Evolutionary conservation across 179 eudicot genomes (phyloP).

Genomic region (Heliamphora pulchella): DNA sequence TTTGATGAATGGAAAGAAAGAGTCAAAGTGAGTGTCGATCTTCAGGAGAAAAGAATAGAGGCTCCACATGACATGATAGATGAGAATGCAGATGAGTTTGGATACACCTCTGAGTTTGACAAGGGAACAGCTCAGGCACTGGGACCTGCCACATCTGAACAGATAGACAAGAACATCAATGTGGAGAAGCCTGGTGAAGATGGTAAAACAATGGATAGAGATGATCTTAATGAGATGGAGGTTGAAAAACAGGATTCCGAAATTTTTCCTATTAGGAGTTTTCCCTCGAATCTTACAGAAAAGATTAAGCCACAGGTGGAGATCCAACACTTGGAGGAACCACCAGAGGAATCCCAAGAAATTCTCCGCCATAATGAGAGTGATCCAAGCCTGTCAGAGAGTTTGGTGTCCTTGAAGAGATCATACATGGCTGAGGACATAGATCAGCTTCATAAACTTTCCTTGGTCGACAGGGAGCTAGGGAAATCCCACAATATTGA

Average conservation of each 20-base stretch:
- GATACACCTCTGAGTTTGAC: constrained; percentile 67
- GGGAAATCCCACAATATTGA: constrained; percentile 39
- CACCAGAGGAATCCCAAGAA: constrained; percentile 31
- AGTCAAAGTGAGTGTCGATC: constrained; percentile 70
- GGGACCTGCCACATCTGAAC: constrained; percentile 87
- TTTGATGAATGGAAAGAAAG: constrained; percentile 95
- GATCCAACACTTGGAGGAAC: constrained; percentile 25
- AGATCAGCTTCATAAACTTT: constrained; percentile 27
- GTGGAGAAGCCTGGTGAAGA: constrained; percentile 53
- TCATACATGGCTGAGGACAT: constrained; percentile 38
- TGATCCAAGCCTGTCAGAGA: constrained; percentile 34
- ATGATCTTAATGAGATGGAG: constrained; percentile 37
- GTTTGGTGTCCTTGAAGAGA: constrained; percentile 54
- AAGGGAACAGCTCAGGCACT: constrained; percentile 83
- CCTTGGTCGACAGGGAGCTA: constrained; percentile 33
- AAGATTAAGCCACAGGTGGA: constrained; percentile 32
- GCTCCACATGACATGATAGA: constrained; percentile 45
- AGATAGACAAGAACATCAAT: constrained; percentile 42
- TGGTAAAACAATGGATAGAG: constrained; percentile 21
- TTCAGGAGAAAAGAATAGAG: constrained; percentile 38
- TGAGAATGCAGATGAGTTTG: constrained; percentile 65
- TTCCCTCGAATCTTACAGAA: constrained; percentile 26
- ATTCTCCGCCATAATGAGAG: constrained; percentile 15
- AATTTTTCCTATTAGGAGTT: constrained; percentile 25
- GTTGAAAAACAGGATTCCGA: constrained; percentile 34